Conservation (phyloP, 768 basidiomycete species). For the Trametes punicea region DNA sequence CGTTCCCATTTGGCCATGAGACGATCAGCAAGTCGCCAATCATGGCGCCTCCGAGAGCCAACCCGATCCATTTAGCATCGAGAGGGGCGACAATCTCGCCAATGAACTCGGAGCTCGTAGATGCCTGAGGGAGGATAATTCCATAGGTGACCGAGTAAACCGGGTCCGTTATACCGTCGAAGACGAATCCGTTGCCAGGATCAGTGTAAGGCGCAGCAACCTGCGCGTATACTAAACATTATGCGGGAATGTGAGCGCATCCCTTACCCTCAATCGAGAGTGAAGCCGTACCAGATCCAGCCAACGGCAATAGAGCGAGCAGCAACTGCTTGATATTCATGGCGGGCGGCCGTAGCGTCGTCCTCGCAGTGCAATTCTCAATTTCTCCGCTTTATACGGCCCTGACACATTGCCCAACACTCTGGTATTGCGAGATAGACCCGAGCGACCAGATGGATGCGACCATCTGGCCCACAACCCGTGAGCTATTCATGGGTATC, state of each 20-base stretch:
- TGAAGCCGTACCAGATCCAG: slow-evolving; percentile 37
- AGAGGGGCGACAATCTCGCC: slow-evolving; percentile 60
- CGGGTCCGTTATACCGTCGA: slow-evolving; percentile 37
- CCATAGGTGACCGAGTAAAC: slow-evolving; percentile 39
- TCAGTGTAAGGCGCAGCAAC: slow-evolving; percentile 44
- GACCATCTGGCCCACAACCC: slow-evolving; percentile 2
- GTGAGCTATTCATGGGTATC: slow-evolving; percentile 14
- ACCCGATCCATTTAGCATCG: slow-evolving; percentile 52
- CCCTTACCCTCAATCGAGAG: not conserved
- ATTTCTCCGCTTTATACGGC: slow-evolving; percentile 3
- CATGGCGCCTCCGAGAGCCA: slow-evolving; percentile 54
- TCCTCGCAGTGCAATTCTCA: not conserved
- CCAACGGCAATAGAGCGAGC: slow-evolving; percentile 38
- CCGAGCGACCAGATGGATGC: slow-evolving; percentile 9
- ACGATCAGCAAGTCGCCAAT: slow-evolving; percentile 52
- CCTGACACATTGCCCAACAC: not conserved
- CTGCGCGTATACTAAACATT: slow-evolving; percentile 40
- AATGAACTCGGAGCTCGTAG: slow-evolving; percentile 51
- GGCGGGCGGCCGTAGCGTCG: not conserved
- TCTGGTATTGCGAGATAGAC: slow-evolving; percentile 17
- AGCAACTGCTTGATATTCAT: slow-evolving; percentile 24
- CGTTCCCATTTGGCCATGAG: slow-evolving; percentile 56
- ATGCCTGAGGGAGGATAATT: slow-evolving; percentile 50
- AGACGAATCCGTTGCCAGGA: slow-evolving; percentile 53
- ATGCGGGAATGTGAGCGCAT: not conserved